These are phyloP conservation scores for Thelonectria discophora DNA, from an alignment of 2,329 filamentous ascomycete genomes.

Conservation along the genomic window DNA sequence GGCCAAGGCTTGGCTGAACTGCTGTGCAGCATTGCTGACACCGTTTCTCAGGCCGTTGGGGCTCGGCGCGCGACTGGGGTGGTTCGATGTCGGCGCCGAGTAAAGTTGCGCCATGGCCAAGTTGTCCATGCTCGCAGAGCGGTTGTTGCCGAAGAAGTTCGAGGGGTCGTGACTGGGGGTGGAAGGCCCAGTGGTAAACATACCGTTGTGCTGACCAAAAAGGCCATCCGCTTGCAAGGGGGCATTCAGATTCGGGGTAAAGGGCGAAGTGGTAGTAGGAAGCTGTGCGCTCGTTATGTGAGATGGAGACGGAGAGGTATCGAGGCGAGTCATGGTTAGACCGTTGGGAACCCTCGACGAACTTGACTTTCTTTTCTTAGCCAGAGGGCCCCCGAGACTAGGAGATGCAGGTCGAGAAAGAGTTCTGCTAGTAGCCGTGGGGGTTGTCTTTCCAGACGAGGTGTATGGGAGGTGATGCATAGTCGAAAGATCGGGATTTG, in stretches of 20 bases:
- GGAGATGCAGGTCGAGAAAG: conserved; percentile 81
- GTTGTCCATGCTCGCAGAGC: conserved; percentile 72
- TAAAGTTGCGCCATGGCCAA: conserved; percentile 71
- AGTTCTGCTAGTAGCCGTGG: conserved; percentile 45
- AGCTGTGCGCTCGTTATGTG: conserved; percentile 51
- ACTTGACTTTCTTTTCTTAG: conserved; percentile 86
- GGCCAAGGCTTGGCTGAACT: conserved; percentile 58
- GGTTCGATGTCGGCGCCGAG: conserved; percentile 76
- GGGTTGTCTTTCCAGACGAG: conserved; percentile 46
- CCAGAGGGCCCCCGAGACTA: conserved; percentile 68
- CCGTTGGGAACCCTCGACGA: conserved; percentile 76
- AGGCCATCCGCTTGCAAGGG: conserved; percentile 57
- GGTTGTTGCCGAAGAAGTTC: conserved; percentile 64
- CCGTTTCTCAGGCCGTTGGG: conserved; percentile 65
- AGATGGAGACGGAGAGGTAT: conserved; percentile 61
- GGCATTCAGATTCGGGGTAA: conserved; percentile 56
- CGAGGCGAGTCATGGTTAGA: conserved; percentile 83
- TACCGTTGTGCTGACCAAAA: conserved; percentile 54
- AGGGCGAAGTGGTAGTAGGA: conserved; percentile 60
- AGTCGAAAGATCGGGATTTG: conserved; percentile 69
- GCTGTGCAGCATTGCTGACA: conserved; percentile 53
- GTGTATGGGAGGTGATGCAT: conserved; percentile 59
- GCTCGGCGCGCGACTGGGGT: conserved; percentile 81
- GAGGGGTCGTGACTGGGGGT: conserved; percentile 72
- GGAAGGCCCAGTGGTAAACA: conserved; percentile 67